A percentile compares a stretch with the other conserved stretches of the same genome.
phyloP scores from a whole-genome alignment of 192 early-diverging fungal species.

The Backusella westeae region DNA sequence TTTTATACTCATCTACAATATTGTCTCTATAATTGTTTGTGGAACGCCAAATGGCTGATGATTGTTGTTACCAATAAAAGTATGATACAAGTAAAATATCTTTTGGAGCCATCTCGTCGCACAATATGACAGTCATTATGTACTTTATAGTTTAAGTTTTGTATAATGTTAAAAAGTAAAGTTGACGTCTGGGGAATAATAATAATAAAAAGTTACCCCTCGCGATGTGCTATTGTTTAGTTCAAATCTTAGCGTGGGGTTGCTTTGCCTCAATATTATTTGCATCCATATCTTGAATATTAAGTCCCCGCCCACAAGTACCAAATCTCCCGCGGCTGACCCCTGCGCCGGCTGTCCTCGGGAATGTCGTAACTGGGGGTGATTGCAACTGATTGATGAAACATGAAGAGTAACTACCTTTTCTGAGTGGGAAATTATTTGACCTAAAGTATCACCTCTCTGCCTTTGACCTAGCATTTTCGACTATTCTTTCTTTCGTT shows the following conservation, averaged over 20 bases:
- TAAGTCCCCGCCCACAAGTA: slow-evolving; percentile 3
- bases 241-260: background rate
- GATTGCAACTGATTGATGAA: background rate
- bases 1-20: background rate
- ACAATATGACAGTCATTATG: background rate
- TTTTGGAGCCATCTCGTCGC: background rate
- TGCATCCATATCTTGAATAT: background rate
- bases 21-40: background rate
- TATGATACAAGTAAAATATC: background rate
- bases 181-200: background rate
- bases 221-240: background rate
- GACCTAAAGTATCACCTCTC: background rate
- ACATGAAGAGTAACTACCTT: background rate
- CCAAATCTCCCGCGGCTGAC: background rate
- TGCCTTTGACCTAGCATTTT: background rate
- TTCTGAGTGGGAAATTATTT: slow-evolving; percentile 5
- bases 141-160: background rate
- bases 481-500: slow-evolving; percentile 2
- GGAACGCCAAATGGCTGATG: background rate
- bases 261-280: background rate
- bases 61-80: background rate
- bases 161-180: background rate
- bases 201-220: background rate
- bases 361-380: slow-evolving; percentile 7
- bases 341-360: background rate